These are phyloP conservation scores for Scenedesmus sp. DNA, from an alignment of 163 green algal genomes.

Conservation along the genomic window DNA sequence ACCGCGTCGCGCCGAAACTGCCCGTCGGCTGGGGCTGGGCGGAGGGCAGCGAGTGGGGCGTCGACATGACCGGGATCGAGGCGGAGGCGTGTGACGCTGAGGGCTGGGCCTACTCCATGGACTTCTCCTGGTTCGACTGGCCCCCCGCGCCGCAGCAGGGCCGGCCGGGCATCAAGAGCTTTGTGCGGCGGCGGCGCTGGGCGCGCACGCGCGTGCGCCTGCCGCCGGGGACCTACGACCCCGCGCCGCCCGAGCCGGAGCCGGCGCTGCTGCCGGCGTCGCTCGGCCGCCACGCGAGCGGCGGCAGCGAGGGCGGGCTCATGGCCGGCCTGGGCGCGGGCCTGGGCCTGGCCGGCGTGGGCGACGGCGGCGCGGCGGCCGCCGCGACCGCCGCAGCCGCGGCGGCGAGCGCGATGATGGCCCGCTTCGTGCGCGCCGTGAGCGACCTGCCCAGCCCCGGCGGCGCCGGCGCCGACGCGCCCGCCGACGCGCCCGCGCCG, in stretches of 20 bases:
- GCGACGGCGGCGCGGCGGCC: conserved; percentile 10
- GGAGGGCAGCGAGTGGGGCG: conserved; percentile 58
- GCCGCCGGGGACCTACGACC: conserved; percentile 13
- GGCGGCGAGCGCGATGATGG: conserved; percentile 27
- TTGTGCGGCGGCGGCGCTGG: conserved; percentile 42
- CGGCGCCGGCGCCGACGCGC: neutral
- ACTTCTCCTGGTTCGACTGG: conserved; percentile 67
- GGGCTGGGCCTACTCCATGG: conserved; percentile 84
- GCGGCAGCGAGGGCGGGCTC: conserved; percentile 5
- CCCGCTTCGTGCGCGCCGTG: conserved; percentile 31
- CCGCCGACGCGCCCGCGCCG: neutral
- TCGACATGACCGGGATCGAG: conserved; percentile 63
- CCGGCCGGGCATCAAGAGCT: conserved; percentile 30
- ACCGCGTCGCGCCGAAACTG: conserved; percentile 71
- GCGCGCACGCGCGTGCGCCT: conserved; percentile 6
- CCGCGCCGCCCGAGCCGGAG: neutral
- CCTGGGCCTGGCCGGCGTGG: neutral
- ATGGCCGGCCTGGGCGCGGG: conserved; percentile 18
- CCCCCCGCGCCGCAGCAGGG: conserved; percentile 23
- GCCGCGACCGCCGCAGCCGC: conserved; percentile 33
- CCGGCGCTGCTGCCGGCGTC: too few species aligned
- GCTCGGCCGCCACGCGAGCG: neutral
- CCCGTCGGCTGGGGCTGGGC: conserved; percentile 55
- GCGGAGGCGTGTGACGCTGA: conserved; percentile 70
- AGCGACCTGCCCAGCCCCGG: conserved; percentile 1